A percentile compares a stretch with the other conserved stretches of the same genome.
Evolutionary conservation across 1,284 basidiomycete species (phyloP).

Genomic region (Mycena sp.): DNA sequence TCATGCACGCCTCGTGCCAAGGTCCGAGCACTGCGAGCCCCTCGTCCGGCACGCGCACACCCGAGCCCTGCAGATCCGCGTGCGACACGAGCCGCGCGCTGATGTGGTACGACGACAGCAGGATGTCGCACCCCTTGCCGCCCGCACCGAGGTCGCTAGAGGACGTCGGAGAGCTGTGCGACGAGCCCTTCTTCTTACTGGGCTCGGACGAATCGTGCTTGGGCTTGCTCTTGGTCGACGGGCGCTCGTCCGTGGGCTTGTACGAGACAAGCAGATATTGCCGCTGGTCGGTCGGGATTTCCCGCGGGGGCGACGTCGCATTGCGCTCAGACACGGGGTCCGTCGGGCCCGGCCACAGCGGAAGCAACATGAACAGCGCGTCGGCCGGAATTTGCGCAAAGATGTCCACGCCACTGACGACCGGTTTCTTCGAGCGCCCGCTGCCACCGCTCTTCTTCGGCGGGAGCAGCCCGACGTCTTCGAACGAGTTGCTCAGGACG

Average conservation of each 20-base stretch:
- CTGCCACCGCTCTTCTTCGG: constrained; percentile 49
- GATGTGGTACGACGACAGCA: constrained; percentile 69
- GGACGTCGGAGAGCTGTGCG: constrained; percentile 49
- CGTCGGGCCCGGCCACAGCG: constrained; percentile 81
- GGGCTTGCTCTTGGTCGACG: constrained; percentile 34
- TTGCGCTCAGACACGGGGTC: constrained; percentile 53
- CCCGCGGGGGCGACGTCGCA: constrained; percentile 45
- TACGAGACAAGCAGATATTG: constrained; percentile 82
- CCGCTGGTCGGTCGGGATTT: constrained; percentile 61
- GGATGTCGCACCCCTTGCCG: constrained; percentile 46
- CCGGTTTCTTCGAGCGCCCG: constrained; percentile 38
- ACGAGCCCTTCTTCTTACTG: constrained; percentile 48
- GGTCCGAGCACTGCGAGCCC: constrained; percentile 73
- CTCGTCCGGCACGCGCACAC: constrained; percentile 75
- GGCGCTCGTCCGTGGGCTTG: constrained; percentile 48
- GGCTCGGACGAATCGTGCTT: constrained; percentile 42
- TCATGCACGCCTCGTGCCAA: constrained; percentile 62
- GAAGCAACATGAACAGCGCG: constrained; percentile 81
- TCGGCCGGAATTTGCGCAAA: constrained; percentile 73
- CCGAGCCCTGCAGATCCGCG: constrained; percentile 71
- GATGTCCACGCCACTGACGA: constrained; percentile 48
- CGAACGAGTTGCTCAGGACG: constrained; percentile 77
- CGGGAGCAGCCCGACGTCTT: constrained; percentile 80
- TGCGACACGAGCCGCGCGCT: constrained; percentile 74
- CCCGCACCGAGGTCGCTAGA: constrained; percentile 43